Conservation (phyloP, 2,329 filamentous ascomycete genomes). For the Juglanconis juglandina region DNA sequence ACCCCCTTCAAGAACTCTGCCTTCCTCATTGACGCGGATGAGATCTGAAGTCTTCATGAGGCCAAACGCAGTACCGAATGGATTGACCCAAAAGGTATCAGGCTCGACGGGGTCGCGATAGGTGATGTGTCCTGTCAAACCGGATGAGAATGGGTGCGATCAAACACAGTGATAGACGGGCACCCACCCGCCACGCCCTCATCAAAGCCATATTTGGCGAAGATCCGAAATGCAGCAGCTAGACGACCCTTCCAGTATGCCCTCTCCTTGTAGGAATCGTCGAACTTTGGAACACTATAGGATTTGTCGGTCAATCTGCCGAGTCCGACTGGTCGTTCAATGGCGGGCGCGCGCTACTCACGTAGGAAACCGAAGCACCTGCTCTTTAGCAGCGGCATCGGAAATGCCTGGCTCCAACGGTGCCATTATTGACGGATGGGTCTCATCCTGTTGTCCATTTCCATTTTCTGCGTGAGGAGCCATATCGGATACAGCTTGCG, state of each 20-base stretch:
- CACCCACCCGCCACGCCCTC: constrained; percentile 64
- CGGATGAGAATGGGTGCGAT: neutral
- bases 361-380: neutral
- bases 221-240: constrained; percentile 55
- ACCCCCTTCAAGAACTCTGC: constrained; percentile 62
- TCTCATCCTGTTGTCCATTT: neutral
- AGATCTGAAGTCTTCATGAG: constrained; percentile 39
- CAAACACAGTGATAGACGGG: constrained; percentile 46
- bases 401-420: constrained; percentile 10
- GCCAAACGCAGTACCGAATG: constrained; percentile 59
- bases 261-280: constrained; percentile 37
- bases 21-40: constrained; percentile 61
- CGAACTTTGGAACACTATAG: constrained; percentile 19
- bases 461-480: constrained; percentile 12
- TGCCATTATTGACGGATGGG: constrained; percentile 5
- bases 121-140: constrained; percentile 11
- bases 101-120: constrained; percentile 53
- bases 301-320: neutral
- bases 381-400: constrained; percentile 1
- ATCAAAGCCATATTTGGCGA: constrained; percentile 54
- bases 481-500: neutral
- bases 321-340: neutral
- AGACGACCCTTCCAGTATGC: constrained; percentile 53
- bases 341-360: neutral
- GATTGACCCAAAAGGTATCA: constrained; percentile 64